Evolutionary conservation across 805 yeast genomes (phyloP).

Genomic region (Teunomyces lycoperdinae): DNA sequence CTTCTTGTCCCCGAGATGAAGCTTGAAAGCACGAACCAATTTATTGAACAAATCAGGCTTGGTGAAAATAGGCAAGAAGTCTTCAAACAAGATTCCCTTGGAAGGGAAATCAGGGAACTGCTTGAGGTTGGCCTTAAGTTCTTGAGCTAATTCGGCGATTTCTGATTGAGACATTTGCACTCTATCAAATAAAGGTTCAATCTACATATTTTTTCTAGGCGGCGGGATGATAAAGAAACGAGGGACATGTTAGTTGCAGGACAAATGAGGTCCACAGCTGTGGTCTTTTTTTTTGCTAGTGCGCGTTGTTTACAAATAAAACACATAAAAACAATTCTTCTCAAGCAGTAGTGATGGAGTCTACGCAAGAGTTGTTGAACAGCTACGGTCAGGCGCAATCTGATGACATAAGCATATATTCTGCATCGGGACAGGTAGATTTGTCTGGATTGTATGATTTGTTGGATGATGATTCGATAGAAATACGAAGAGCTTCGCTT

Average conservation of each 20-base stretch:
- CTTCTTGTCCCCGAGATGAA: slow-evolving; percentile 62
- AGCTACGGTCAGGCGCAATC: slow-evolving; percentile 5
- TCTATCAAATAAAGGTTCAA: not conserved
- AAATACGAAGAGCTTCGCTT: slow-evolving; percentile 10
- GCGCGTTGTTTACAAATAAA: slow-evolving; percentile 7
- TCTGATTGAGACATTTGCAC: slow-evolving; percentile 12
- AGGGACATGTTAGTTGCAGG: not conserved
- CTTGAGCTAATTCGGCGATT: slow-evolving; percentile 33
- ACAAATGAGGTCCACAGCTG: not conserved
- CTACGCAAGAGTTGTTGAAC: slow-evolving; percentile 13
- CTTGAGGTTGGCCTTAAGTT: slow-evolving; percentile 35
- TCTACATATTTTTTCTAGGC: not conserved
- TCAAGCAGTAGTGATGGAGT: slow-evolving; percentile 1
- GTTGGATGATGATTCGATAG: slow-evolving; percentile 18
- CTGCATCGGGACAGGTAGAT: slow-evolving; percentile 7
- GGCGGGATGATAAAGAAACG: not conserved
- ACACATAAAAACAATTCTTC: not conserved
- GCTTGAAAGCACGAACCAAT: slow-evolving; percentile 74
- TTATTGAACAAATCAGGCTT: slow-evolving; percentile 78
- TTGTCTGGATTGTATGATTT: slow-evolving; percentile 11
- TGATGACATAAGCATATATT: slow-evolving; percentile 17
- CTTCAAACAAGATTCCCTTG: slow-evolving; percentile 92
- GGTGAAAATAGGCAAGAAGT: slow-evolving; percentile 91
- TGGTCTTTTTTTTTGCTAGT: not conserved
- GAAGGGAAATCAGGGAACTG: slow-evolving; percentile 94